Percentiles rank a stretch among this genome's conserved stretches.
Evolutionary conservation across 73 alveolate species (phyloP).

Genomic region (Halteria grandinella): DNA sequence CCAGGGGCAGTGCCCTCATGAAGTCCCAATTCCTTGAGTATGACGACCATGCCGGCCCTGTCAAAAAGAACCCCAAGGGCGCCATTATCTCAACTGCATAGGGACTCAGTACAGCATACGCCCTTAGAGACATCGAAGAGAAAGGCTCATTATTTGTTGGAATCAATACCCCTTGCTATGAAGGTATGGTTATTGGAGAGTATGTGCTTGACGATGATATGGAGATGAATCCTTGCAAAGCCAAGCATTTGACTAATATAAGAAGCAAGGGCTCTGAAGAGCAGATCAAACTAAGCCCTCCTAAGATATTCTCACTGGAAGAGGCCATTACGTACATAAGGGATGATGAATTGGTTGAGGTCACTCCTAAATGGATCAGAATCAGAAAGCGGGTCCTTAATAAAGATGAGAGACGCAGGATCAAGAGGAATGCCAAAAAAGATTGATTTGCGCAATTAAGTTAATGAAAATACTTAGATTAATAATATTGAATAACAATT

Average conservation of each 20-base stretch:
- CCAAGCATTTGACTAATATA: constrained; percentile 78
- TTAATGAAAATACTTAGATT: too few relatives aligned
- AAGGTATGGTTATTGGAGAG: constrained; percentile 90
- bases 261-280: constrained; percentile 80
- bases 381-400: constrained; percentile 81
- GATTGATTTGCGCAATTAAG: too few relatives aligned
- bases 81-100: constrained; percentile 74
- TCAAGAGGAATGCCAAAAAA: constrained; percentile 64
- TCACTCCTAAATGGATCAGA: constrained; percentile 88
- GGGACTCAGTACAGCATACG: constrained; percentile 80
- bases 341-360: constrained; percentile 87
- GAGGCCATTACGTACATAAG: constrained; percentile 83
- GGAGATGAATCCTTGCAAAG: constrained; percentile 84
- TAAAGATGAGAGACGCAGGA: constrained; percentile 67
- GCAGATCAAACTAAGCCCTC: constrained; percentile 71
- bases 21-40: constrained; percentile 71
- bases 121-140: constrained; percentile 80
- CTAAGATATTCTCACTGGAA: constrained; percentile 67
- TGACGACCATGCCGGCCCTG: constrained; percentile 77
- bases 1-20: constrained; percentile 87
- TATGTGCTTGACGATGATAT: constrained; percentile 78
- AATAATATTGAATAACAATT: too few relatives aligned
- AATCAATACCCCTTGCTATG: constrained; percentile 75
- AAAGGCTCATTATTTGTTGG: constrained; percentile 82
- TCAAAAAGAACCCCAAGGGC: constrained; percentile 79